Percentiles rank a stretch among this genome's conserved stretches.
These are phyloP conservation scores for Jamesozyma rosinii DNA, from an alignment of 805 yeast species.

Conservation along the genomic window DNA sequence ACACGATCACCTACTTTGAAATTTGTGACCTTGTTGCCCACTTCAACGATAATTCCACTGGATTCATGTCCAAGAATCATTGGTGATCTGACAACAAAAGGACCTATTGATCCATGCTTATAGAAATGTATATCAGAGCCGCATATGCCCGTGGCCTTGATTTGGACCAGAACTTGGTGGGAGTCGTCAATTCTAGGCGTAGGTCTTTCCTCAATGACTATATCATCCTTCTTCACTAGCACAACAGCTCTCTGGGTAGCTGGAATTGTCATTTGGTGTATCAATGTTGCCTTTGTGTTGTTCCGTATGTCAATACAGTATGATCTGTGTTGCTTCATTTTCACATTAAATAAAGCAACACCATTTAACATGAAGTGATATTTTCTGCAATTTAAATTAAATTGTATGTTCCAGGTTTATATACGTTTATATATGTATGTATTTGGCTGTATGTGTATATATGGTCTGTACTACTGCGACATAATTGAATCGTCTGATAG, in stretches of 20 bases:
- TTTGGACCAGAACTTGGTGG: conserved; percentile 61
- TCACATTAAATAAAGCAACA: too few species aligned
- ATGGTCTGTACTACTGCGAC: neutral
- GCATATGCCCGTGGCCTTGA: conserved; percentile 80
- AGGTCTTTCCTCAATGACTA: conserved; percentile 58
- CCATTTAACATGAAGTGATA: too few species aligned
- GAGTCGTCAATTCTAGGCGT: conserved; percentile 55
- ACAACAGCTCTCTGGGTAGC: conserved; percentile 40
- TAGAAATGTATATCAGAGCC: conserved; percentile 83
- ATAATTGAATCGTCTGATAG: neutral
- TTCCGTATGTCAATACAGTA: too few species aligned
- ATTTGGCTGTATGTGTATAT: too few species aligned
- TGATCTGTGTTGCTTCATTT: too few species aligned
- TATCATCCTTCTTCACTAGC: conserved; percentile 51
- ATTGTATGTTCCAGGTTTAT: too few species aligned
- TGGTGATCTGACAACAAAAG: conserved; percentile 61
- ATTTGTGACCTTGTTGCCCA: conserved; percentile 55
- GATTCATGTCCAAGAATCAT: conserved; percentile 90
- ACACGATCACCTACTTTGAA: conserved; percentile 77
- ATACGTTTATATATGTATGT: too few species aligned
- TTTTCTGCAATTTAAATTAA: too few species aligned
- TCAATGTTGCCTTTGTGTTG: too few species aligned
- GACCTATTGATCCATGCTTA: conserved; percentile 70
- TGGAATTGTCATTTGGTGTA: neutral
- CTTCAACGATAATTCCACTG: conserved; percentile 62